Percentiles rank a stretch among this genome's conserved stretches.
Conservation (phyloP, 805 yeast species). For the Wilhelminamyces savonicus region DNA sequence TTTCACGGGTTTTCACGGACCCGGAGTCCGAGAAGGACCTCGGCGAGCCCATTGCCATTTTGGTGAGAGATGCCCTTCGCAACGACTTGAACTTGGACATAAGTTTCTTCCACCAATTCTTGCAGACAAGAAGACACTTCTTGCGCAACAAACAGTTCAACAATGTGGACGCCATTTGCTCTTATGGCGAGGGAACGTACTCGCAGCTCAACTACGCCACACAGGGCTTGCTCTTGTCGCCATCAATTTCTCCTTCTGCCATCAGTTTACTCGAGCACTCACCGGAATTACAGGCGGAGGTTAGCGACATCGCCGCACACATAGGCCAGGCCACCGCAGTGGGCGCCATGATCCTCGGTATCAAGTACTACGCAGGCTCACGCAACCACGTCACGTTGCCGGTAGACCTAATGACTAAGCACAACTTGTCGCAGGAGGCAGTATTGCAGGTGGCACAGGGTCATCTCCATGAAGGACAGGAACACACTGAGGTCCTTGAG, state of each 20-base stretch:
- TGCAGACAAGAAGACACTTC: slow-evolving; percentile 53
- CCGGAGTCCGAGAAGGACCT: slow-evolving; percentile 29
- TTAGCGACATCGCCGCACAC: slow-evolving; percentile 67
- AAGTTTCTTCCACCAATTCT: slow-evolving; percentile 49
- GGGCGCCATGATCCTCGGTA: slow-evolving; percentile 56
- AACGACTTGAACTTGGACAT: slow-evolving; percentile 47
- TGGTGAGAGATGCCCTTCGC: slow-evolving; percentile 48
- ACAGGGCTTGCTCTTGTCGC: slow-evolving; percentile 54
- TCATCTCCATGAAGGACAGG: slow-evolving; percentile 23
- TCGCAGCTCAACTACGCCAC: slow-evolving; percentile 68
- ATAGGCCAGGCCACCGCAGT: slow-evolving; percentile 77
- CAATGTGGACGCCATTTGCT: slow-evolving; percentile 52
- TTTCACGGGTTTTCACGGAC: slow-evolving; percentile 39
- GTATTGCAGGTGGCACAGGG: slow-evolving; percentile 45
- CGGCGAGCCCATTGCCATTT: slow-evolving; percentile 61
- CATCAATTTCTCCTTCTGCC: slow-evolving; percentile 50
- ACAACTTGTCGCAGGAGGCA: slow-evolving; percentile 57
- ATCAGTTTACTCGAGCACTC: slow-evolving; percentile 43
- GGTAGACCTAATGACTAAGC: slow-evolving; percentile 46
- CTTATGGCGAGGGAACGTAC: slow-evolving; percentile 73
- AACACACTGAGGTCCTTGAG: slow-evolving; percentile 18
- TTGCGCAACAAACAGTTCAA: slow-evolving; percentile 41
- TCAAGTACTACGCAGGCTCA: slow-evolving; percentile 48
- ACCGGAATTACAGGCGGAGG: slow-evolving; percentile 32
- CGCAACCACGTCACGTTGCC: slow-evolving; percentile 57